Base-by-base conservation (phyloP, 179 eudicot genomes). In the Amaranthus tricolor region DNA sequence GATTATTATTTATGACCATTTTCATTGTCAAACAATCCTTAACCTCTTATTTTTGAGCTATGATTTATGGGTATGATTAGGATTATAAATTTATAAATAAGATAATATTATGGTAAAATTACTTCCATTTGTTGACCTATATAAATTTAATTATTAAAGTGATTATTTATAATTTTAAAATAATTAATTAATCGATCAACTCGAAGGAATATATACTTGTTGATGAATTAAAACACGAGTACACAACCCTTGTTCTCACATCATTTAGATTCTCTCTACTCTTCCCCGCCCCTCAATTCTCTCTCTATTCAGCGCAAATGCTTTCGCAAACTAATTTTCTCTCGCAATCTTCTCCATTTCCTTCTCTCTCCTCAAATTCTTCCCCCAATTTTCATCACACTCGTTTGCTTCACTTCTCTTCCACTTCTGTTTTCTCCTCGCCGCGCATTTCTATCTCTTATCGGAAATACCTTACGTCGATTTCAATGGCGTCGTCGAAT, bases 251-350 rank as follows among this genome's bases (percentile, higher is more conserved):
- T 0, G 10, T 59, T 17, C 8, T 31, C 2, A n/a, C 21, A 2
- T 59, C 43, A 5, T 16, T 52, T 4, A 4, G 2, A 44, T 69
- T 20, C 58, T 64, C 58, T 54, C 40, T 52, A 31, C 58, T 31
- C 45, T 57, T 75, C 52, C 68, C 62, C 78, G 70, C 78, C 14
- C 2, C 44, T 62, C 66, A 31, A 31, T 31, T 76, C 61, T 65
- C 76, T 49, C 64, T 69, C 79, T 72, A 68, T 40, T 69, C 75
- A 59, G 49, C 68, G 70, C 80, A 83, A 82, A 88, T 88, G 87
- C 74, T 75, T 43, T 71, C 85, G 61, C 84, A 81, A 68, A 60
- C 89, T 75, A 81, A 77, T 13, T 70, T 81, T 17, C 78, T 81
- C 72, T 78, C 84, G 21, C 78, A 74, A 68, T 51, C 79, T 68